A percentile compares a stretch with the other conserved stretches of the same genome.
These are phyloP conservation scores for Rhizophora mangle DNA, from an alignment of 345 rosid genomes.

Conservation along the genomic window DNA sequence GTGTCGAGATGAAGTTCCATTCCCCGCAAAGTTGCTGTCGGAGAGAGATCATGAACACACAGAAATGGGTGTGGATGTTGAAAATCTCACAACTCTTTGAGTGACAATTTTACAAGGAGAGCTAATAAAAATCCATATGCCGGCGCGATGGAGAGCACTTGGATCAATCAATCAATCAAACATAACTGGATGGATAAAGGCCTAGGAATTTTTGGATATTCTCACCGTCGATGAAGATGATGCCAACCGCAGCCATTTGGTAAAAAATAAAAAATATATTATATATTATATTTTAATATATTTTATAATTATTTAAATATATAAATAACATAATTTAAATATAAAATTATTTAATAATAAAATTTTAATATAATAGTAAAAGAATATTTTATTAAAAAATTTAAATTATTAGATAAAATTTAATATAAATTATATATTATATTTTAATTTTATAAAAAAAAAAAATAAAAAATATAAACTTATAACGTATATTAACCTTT, in stretches of 20 bases:
- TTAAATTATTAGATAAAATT: too few species aligned
- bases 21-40: conserved; percentile 19
- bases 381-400: too few species aligned
- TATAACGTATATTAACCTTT: too few species aligned
- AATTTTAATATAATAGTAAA: too few species aligned
- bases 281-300: too few species aligned
- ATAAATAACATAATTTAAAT: too few species aligned
- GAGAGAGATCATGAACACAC: conserved; percentile 24
- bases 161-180: neutral
- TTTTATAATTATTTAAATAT: too few species aligned
- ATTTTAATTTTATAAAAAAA: too few species aligned
- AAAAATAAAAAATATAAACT: too few species aligned
- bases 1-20: neutral
- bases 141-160: conserved; percentile 12
- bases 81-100: conserved; percentile 8
- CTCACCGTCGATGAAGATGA: neutral
- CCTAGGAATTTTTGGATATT: neutral
- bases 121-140: conserved; percentile 23
- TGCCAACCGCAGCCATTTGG: neutral
- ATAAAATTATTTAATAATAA: too few species aligned
- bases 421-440: too few species aligned
- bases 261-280: too few species aligned
- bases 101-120: conserved; percentile 18
- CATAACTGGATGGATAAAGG: conserved; percentile 3
- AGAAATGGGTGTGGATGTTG: conserved; percentile 8